These are phyloP conservation scores for Stephania cephalantha DNA, from an alignment of 164 flowering plant genomes.

Conservation along the genomic window DNA sequence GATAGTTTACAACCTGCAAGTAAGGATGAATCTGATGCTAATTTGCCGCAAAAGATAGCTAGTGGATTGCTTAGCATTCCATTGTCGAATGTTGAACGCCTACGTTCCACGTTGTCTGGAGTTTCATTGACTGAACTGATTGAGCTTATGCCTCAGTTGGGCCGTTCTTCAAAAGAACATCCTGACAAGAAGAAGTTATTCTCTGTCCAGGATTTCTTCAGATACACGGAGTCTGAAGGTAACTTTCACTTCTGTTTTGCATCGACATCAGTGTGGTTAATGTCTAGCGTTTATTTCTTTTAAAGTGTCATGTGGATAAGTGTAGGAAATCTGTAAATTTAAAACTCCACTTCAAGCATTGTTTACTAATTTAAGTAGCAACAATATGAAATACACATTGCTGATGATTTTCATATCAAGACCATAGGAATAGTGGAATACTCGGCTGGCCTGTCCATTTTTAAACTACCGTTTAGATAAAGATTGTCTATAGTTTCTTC, in stretches of 20 bases:
- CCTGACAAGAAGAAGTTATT: constrained; percentile 93
- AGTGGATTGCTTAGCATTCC: constrained; percentile 73
- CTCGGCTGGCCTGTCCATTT: too few relatives aligned
- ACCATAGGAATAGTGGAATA: neutral
- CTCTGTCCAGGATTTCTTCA: constrained; percentile 90
- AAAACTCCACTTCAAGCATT: neutral
- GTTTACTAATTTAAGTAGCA: neutral
- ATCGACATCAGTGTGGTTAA: neutral
- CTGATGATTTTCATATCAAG: neutral
- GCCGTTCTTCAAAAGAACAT: constrained; percentile 59
- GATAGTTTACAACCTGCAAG: constrained; percentile 26
- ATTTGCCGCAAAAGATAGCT: constrained; percentile 53
- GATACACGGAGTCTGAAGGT: constrained; percentile 96
- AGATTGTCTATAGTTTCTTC: neutral
- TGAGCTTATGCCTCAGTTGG: constrained; percentile 74
- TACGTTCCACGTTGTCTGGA: constrained; percentile 70
- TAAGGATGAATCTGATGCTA: constrained; percentile 43
- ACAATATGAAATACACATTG: neutral
- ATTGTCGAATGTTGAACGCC: constrained; percentile 89
- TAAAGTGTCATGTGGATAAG: neutral
- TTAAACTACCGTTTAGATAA: neutral
- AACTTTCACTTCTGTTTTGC: constrained; percentile 15
- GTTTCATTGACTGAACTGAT: constrained; percentile 78
- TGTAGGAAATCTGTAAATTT: neutral
- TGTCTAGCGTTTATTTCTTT: neutral